Percentiles rank a stretch among this genome's conserved stretches.
These are phyloP conservation scores for Phyllostachys edulis DNA, from an alignment of 176 grass and related monocot species.

Conservation along the genomic window DNA sequence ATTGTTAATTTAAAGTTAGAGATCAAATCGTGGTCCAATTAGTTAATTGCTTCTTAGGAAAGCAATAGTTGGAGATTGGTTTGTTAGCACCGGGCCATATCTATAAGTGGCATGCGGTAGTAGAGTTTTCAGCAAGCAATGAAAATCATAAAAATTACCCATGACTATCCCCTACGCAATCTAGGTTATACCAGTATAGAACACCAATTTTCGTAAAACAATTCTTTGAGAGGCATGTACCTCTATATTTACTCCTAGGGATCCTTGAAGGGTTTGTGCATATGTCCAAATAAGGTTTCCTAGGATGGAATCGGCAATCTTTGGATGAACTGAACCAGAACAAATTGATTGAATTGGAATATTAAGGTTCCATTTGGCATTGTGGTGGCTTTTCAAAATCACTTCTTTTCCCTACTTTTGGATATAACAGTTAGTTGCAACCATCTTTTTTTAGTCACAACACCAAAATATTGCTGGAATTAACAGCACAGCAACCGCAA, in stretches of 20 bases:
- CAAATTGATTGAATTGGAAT: background rate
- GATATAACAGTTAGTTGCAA: background rate
- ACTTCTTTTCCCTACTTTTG: background rate
- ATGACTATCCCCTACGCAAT: no score
- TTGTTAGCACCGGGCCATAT: no score
- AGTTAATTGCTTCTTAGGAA: no score
- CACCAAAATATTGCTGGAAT: background rate
- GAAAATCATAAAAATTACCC: no score
- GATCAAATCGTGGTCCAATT: no score
- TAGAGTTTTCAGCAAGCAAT: no score
- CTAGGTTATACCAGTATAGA: background rate
- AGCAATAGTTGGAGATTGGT: no score
- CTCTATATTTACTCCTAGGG: background rate
- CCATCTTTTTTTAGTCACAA: background rate
- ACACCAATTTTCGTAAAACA: background rate
- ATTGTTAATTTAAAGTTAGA: no score
- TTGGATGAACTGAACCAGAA: background rate
- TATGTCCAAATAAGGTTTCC: background rate
- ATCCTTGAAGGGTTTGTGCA: constrained; percentile 1
- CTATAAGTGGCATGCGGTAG: no score
- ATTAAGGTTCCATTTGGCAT: background rate
- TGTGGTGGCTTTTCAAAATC: background rate
- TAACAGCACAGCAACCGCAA: background rate
- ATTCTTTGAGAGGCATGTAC: background rate
- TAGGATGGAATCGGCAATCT: background rate